phyloP scores from a whole-genome alignment of 192 early-diverging fungal species.

The Backusella australiensis region DNA sequence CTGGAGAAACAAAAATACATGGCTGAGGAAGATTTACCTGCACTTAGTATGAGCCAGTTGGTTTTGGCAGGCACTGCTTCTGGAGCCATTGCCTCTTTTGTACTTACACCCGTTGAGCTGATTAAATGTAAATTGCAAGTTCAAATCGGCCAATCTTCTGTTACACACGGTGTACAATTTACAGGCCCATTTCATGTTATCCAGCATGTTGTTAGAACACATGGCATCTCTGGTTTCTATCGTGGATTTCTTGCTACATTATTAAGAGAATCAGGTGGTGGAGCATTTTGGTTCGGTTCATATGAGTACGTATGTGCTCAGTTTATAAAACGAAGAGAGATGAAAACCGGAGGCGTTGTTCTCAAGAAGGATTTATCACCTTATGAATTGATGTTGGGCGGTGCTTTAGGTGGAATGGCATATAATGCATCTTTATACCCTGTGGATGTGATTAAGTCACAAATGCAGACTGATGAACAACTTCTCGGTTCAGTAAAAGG shows the following conservation, averaged over 20 bases:
- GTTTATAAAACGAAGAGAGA: constrained; percentile 43
- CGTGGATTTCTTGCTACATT: constrained; percentile 81
- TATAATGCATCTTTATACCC: constrained; percentile 90
- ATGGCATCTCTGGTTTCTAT: constrained; percentile 68
- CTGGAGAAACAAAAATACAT: background rate
- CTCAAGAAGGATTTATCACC: constrained; percentile 77
- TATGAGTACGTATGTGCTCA: constrained; percentile 79
- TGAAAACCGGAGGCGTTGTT: constrained; percentile 16
- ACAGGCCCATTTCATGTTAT: constrained; percentile 53
- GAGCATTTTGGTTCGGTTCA: constrained; percentile 96
- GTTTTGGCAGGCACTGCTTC: constrained; percentile 80
- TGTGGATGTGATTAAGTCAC: constrained; percentile 91
- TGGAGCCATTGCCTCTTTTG: constrained; percentile 82
- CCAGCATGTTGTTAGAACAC: constrained; percentile 36
- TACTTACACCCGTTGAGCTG: constrained; percentile 94
- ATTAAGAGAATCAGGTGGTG: constrained; percentile 85
- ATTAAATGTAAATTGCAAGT: constrained; percentile 98
- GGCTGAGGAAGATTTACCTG: constrained; percentile 28
- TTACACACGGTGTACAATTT: constrained; percentile 27
- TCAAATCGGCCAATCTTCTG: constrained; percentile 53
- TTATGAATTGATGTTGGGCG: constrained; percentile 77
- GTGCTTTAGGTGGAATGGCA: constrained; percentile 89
- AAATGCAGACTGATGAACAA: constrained; percentile 86
- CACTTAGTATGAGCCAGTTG: constrained; percentile 66
- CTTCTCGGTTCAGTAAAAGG: constrained; percentile 20